These are phyloP conservation scores for Aspergillus affinis DNA, from an alignment of 495 filamentous ascomycete species.

Conservation along the genomic window DNA sequence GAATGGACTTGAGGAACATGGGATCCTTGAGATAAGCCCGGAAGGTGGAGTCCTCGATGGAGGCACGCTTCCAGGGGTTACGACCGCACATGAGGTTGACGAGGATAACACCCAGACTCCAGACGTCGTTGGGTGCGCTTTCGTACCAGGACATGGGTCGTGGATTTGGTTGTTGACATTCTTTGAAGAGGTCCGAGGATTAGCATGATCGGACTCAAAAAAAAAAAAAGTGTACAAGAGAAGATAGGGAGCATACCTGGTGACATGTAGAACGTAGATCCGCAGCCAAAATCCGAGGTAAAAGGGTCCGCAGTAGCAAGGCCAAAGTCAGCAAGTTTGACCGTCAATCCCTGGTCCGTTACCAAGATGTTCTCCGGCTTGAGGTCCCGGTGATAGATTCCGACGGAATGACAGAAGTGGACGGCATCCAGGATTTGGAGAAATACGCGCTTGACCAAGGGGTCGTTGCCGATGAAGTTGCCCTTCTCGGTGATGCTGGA, in stretches of 20 bases:
- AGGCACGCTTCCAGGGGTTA: conserved; percentile 98
- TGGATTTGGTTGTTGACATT: conserved; percentile 87
- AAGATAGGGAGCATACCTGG: conserved; percentile 68
- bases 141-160: conserved; percentile 78
- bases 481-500: conserved; percentile 94
- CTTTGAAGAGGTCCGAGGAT: conserved; percentile 42
- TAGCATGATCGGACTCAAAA: no score
- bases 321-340: conserved; percentile 97
- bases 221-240: no score
- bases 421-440: conserved; percentile 98
- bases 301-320: conserved; percentile 79
- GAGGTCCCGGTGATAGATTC: conserved; percentile 96
- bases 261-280: conserved; percentile 99
- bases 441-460: conserved; percentile 81
- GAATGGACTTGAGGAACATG: conserved; percentile 86
- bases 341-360: conserved; percentile 78
- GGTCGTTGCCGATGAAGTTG: conserved; percentile 90
- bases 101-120: conserved; percentile 95
- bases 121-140: conserved; percentile 94
- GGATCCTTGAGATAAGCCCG: conserved; percentile 83
- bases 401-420: conserved; percentile 85
- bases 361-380: conserved; percentile 99
- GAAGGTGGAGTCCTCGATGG: conserved; percentile 91
- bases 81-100: conserved; percentile 97
- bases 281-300: conserved; percentile 95